These are phyloP conservation scores for Cyberlindnera euphorbiiphila DNA, from an alignment of 805 yeast species.

Conservation along the genomic window DNA sequence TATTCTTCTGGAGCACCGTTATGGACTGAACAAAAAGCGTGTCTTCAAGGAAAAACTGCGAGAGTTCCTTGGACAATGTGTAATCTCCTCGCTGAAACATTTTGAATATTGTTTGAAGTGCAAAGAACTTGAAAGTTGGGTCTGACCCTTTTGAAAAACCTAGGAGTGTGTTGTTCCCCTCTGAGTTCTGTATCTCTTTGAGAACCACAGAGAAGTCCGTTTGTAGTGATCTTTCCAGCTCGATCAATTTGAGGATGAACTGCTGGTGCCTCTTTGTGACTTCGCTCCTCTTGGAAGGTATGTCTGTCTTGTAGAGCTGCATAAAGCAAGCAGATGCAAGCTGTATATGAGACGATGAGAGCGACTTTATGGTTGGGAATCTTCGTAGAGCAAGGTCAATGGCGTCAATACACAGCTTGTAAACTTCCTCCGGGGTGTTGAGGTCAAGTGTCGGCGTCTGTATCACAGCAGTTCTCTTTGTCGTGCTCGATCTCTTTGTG, in stretches of 20 bases:
- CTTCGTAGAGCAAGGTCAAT: conserved; percentile 22
- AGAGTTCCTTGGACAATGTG: conserved; percentile 4
- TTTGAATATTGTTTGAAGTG: conserved; percentile 23
- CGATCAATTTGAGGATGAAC: conserved; percentile 23
- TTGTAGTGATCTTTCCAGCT: conserved; percentile 17
- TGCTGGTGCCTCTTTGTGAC: conserved; percentile 20
- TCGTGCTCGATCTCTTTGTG: conserved; percentile 12
- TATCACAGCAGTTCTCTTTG: conserved; percentile 6
- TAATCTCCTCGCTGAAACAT: conserved; percentile 19
- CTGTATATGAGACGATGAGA: conserved; percentile 19
- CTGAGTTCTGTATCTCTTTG: conserved; percentile 9
- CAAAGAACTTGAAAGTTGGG: conserved; percentile 17
- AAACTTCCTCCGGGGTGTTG: conserved; percentile 19
- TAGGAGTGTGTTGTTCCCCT: conserved; percentile 1
- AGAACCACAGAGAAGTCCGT: conserved; percentile 8
- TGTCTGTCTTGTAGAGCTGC: conserved; percentile 20
- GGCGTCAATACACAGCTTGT: conserved; percentile 21
- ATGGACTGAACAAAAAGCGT: conserved; percentile 3
- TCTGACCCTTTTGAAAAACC: not conserved
- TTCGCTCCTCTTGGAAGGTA: conserved; percentile 6
- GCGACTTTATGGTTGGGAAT: conserved; percentile 12
- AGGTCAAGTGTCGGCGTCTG: conserved; percentile 4
- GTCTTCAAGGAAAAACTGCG: conserved; percentile 16
- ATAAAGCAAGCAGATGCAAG: conserved; percentile 24
- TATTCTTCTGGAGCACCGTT: conserved; percentile 12